Percentiles rank a stretch among this genome's conserved stretches.
Conservation (phyloP, 148 eudicot genomes). For the Talinum fruticosum region DNA sequence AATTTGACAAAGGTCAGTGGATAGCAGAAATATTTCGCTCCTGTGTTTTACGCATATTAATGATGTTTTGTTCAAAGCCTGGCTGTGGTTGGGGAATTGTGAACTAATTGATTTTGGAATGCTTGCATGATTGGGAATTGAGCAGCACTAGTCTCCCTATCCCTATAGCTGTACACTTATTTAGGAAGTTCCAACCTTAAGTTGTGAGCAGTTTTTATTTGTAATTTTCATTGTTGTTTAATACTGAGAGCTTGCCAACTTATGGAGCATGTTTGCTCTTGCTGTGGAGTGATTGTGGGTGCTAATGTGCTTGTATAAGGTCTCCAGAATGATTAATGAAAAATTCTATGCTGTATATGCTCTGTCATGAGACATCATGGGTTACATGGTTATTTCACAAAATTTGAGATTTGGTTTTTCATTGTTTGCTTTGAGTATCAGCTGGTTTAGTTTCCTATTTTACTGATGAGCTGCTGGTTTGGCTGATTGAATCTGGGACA, state of each 20-base stretch:
- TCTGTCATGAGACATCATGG: background rate
- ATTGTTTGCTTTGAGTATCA: background rate
- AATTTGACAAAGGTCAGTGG: background rate
- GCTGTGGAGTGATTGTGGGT: constrained; percentile 1
- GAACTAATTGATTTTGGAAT: background rate
- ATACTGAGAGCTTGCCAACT: background rate
- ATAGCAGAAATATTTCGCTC: background rate
- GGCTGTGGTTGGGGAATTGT: background rate
- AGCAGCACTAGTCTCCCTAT: background rate
- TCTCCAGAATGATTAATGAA: background rate
- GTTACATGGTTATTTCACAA: background rate
- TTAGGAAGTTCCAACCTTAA: background rate
- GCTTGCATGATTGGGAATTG: constrained; percentile 2
- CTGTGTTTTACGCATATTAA: background rate
- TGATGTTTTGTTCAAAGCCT: background rate
- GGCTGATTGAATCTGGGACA: constrained; percentile 4
- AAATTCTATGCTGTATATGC: background rate
- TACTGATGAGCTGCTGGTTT: background rate
- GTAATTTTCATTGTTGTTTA: background rate
- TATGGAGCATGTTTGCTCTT: background rate
- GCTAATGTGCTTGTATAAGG: background rate
- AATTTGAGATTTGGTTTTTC: background rate
- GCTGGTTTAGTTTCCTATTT: background rate
- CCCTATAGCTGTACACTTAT: background rate
- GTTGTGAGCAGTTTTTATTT: background rate